A percentile compares a stretch with the other conserved stretches of the same genome.
Evolutionary conservation across 2,329 filamentous ascomycete genomes (phyloP).

Genomic region (Didymella lethalis): DNA sequence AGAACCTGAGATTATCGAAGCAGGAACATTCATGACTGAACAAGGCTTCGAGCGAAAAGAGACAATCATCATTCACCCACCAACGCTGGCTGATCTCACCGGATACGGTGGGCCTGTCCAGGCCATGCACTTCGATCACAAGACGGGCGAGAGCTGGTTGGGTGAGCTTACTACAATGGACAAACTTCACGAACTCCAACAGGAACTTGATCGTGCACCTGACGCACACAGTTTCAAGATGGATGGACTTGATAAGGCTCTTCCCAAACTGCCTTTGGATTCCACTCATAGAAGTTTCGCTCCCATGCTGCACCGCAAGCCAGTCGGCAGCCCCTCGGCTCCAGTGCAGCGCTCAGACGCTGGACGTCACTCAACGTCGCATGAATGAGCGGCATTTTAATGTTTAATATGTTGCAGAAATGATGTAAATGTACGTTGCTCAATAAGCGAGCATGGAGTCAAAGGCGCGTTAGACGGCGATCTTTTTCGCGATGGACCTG

Average conservation of each 20-base stretch:
- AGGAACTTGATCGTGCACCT: conserved; percentile 14
- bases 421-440: background rate
- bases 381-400: background rate
- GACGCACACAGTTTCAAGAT: conserved; percentile 20
- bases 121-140: conserved; percentile 43
- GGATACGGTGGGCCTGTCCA: conserved; percentile 38
- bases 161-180: conserved; percentile 35
- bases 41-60: conserved; percentile 55
- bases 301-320: conserved; percentile 26
- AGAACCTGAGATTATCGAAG: conserved; percentile 52
- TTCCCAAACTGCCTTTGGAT: conserved; percentile 22
- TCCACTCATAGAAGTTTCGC: conserved; percentile 1
- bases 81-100: conserved; percentile 49
- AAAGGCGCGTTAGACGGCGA: background rate
- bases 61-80: conserved; percentile 57
- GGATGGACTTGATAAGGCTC: conserved; percentile 20
- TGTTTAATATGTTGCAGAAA: background rate
- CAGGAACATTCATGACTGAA: conserved; percentile 48
- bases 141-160: conserved; percentile 37
- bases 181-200: conserved; percentile 24
- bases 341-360: background rate
- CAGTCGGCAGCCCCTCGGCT: conserved; percentile 13
- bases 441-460: background rate
- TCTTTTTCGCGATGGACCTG: background rate
- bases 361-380: background rate